Evolutionary conservation across 495 filamentous ascomycete genomes (phyloP), one percentile per base, ranked within the genome.

Genomic region (Trichoderma asperelloides): DNA sequence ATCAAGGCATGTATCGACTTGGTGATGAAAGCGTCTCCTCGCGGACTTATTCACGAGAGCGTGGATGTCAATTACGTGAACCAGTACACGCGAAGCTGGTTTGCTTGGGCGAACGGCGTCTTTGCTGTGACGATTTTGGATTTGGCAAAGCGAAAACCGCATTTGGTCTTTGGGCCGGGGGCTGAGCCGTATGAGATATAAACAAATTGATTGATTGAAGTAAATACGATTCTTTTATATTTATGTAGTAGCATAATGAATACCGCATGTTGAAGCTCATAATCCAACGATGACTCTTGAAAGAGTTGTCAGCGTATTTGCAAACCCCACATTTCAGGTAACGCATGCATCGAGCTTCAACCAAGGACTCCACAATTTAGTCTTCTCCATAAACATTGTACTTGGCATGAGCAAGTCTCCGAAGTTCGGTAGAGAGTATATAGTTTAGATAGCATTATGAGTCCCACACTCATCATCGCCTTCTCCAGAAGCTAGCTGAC

Each of bases 61-160:
- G 85, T 99, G 47, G 87, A 97, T 73, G 95, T 98, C 13, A 87
- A 92, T 62, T 80, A 83, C 62, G 78, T 87, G 25, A 79, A 77
- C 37, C 85, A 89, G 41, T 98, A 95, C 75, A 96, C 94, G 13
- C 82, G 90, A 65, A 89, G 88, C 67, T 98, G 95, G 95, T 98
- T 98, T 75, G 91, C 95, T 15, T 98, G 94, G 95, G 95, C 95
- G 21, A 98, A 98, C 71, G 93, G 91, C 0, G 92, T 99, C 39
- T 98, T 96, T 77, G 91, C 94, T 15, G 90, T 96, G 79, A 96
- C 93, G 6, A 91, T 99, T 63, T 78, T 99, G 33, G 91, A 97
- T 78, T 73, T 98, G 65, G 95, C 93, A 0, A 85, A 86, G 71
- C 80, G 94, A 76, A 92, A 92, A 76, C 95, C 96, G 16, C 84